These are phyloP conservation scores for Aspergillus tubingensis DNA, from an alignment of 2,329 filamentous ascomycete species.

Conservation along the genomic window DNA sequence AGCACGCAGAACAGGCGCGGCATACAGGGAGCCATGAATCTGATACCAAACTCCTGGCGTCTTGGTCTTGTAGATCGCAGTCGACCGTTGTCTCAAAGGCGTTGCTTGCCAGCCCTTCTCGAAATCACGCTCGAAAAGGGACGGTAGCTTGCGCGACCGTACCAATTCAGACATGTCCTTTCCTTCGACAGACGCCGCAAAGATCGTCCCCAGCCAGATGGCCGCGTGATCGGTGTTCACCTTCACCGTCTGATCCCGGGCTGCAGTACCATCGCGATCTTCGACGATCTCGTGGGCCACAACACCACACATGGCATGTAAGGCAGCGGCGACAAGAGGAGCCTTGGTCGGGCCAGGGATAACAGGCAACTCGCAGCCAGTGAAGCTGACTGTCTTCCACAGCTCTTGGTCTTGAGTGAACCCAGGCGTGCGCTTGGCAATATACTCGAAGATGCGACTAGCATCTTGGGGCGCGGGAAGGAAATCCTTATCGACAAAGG, in stretches of 20 bases:
- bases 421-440: background rate
- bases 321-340: background rate
- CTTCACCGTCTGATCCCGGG: background rate
- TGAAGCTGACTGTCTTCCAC: background rate
- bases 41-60: background rate
- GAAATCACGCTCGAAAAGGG: background rate
- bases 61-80: background rate
- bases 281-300: background rate
- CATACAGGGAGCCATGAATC: background rate
- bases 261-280: background rate
- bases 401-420: background rate
- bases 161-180: background rate
- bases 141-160: background rate
- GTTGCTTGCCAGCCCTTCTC: background rate
- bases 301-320: slow-evolving; percentile 1
- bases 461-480: background rate
- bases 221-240: background rate
- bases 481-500: background rate
- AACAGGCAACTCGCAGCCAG: background rate
- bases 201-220: slow-evolving; percentile 1
- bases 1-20: background rate
- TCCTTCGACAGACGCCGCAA: background rate
- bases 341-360: background rate
- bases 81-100: background rate
- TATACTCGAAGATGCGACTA: background rate